Percentiles rank a stretch among this genome's conserved stretches.
phyloP scores from a whole-genome alignment of 345 rosid genomes.

The Mallotus nudiflorus region DNA sequence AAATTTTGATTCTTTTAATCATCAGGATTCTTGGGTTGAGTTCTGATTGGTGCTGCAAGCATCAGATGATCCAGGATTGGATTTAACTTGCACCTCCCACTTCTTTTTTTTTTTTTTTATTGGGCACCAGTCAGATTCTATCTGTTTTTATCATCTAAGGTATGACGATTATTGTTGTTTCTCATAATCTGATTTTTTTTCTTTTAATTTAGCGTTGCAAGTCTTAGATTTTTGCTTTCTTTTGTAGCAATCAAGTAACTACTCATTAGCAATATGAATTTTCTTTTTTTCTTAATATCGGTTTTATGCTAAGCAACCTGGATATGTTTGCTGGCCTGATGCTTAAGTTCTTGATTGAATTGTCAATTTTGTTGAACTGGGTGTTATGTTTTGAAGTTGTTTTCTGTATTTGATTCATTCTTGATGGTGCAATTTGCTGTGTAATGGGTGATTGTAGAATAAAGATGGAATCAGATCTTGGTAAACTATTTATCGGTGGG shows the following conservation, averaged over 20 bases:
- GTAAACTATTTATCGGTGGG: slow-evolving; percentile 99
- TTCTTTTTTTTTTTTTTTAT: slow-evolving; percentile 34
- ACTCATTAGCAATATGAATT: slow-evolving; percentile 2
- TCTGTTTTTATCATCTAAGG: slow-evolving; percentile 44
- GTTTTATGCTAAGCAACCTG: slow-evolving; percentile 17
- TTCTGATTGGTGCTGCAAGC: slow-evolving; percentile 40
- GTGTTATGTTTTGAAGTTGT: slow-evolving; percentile 16
- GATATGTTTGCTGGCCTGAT: slow-evolving; percentile 7
- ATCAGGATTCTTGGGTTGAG: slow-evolving; percentile 33
- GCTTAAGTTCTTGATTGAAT: slow-evolving; percentile 22
- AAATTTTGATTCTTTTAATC: slow-evolving; percentile 25
- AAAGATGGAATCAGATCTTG: slow-evolving; percentile 97
- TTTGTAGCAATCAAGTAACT: neutral
- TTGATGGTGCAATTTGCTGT: slow-evolving; percentile 35
- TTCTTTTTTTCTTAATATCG: slow-evolving; percentile 12
- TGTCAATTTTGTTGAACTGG: slow-evolving; percentile 18
- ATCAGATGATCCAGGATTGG: slow-evolving; percentile 66
- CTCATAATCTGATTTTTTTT: slow-evolving; percentile 36
- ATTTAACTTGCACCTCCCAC: slow-evolving; percentile 47
- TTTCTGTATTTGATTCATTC: slow-evolving; percentile 16
- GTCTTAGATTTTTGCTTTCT: neutral
- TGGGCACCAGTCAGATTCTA: slow-evolving; percentile 58
- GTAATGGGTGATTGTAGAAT: slow-evolving; percentile 42
- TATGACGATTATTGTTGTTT: slow-evolving; percentile 33
- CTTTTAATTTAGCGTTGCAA: neutral